A percentile compares a stretch with the other conserved stretches of the same genome.
These are phyloP conservation scores for Lentinus tigrinus DNA, from an alignment of 768 basidiomycete species.

Conservation along the genomic window DNA sequence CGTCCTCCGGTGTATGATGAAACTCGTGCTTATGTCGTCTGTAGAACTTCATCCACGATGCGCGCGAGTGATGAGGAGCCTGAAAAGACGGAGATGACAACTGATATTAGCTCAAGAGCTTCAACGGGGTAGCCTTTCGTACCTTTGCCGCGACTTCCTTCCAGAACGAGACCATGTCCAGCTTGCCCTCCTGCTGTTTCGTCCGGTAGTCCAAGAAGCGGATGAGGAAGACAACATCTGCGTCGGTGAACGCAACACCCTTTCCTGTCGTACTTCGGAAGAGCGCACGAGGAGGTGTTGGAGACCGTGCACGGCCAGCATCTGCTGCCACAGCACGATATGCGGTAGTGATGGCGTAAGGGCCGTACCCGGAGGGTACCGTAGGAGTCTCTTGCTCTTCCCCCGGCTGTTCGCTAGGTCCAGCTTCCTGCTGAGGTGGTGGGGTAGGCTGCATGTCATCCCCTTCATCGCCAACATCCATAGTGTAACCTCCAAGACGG, in stretches of 20 bases:
- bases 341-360: constrained; percentile 46
- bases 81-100: constrained; percentile 26
- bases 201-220: constrained; percentile 61
- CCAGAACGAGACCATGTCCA: constrained; percentile 79
- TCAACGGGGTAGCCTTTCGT: constrained; percentile 17
- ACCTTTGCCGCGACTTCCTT: constrained; percentile 74
- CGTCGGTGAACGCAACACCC: constrained; percentile 85
- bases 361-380: constrained; percentile 29
- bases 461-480: constrained; percentile 57
- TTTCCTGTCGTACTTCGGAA: constrained; percentile 87
- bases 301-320: constrained; percentile 60
- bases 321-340: constrained; percentile 41
- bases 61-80: constrained; percentile 89
- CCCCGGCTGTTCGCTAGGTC: constrained; percentile 40
- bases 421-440: constrained; percentile 37
- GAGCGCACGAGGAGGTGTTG: constrained; percentile 76
- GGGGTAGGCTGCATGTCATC: background rate
- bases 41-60: constrained; percentile 95
- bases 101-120: background rate
- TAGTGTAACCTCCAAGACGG: constrained; percentile 79
- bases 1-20: constrained; percentile 61
- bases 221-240: constrained; percentile 76
- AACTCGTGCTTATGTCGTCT: constrained; percentile 85
- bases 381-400: constrained; percentile 35
- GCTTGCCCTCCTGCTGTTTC: constrained; percentile 46